Evolutionary conservation across 139 green algal genomes (phyloP), one percentile per base, ranked within the genome.

Genomic region (Coelastrella sp.): DNA sequence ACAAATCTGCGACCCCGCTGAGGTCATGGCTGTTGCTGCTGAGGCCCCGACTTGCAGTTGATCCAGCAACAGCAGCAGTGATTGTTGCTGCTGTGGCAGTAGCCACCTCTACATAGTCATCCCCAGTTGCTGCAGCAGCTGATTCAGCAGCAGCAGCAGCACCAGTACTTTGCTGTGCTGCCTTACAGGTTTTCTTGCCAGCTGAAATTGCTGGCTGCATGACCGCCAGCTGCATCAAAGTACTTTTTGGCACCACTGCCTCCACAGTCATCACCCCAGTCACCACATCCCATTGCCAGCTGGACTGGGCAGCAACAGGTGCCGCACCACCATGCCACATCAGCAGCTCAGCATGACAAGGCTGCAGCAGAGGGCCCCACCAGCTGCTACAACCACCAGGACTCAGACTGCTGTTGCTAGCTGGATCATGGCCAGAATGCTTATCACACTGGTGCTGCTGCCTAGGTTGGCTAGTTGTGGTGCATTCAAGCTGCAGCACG

Each of bases 271-370:
- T 27, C 25, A 65, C 6, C 7, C 82, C 82, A 65, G 63, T 15
- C 25, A 78, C 65, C 12, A 49, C 82, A 63, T 87, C 82, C 82
- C 82, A 87, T 7, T 63, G 24, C 82, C 82, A 87, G 82, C 65
- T 87, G 65, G 63, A 79, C 65, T 87, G 65, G 8, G 27, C 65
- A 4, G 65, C 11, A 7, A 87, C 27, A 61, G 82, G 27, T 49
- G 65, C 15, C 82, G 65, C 27, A 8, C 63, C 82, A 66, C 7
- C 65, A 78, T 87, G 63, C 65, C 82, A 87, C 63, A 87, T 49
- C 82, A 87, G 24, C n/a, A 68, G 59, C 82, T 87, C 82, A 49
- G 82, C 82, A 65, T 87, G 82, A 65, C 82, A 87, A 6, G 11
- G 15, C 65, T 87, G 82, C 14, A 87, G 17, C 27, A 87, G 35